These are phyloP conservation scores for Naumovozyma castellii DNA, from an alignment of 805 yeast genomes.

Conservation along the genomic window DNA sequence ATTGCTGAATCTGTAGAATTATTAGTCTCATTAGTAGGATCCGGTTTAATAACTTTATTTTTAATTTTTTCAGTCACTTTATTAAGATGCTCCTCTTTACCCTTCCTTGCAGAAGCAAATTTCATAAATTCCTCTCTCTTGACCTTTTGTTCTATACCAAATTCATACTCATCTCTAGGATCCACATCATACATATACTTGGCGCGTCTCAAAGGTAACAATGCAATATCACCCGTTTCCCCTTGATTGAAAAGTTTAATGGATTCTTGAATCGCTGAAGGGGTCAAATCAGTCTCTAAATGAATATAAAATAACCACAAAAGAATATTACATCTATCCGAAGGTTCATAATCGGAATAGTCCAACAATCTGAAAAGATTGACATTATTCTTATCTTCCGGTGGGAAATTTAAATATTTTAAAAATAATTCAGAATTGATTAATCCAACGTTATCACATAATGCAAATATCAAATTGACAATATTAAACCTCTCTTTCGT, in stretches of 20 bases:
- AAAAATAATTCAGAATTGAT: conserved; percentile 32
- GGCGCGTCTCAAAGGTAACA: conserved; percentile 9
- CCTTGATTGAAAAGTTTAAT: conserved; percentile 13
- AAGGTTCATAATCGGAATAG: conserved; percentile 49
- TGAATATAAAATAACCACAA: conserved; percentile 79
- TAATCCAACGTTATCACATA: conserved; percentile 55
- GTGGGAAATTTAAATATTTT: conserved; percentile 12
- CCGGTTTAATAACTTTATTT: neutral
- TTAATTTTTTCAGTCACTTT: conserved; percentile 4
- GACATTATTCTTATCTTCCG: conserved; percentile 24
- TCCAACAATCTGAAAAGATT: conserved; percentile 70
- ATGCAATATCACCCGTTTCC: conserved; percentile 2
- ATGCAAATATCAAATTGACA: conserved; percentile 62
- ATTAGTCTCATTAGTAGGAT: too few species aligned
- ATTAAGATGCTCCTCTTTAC: neutral
- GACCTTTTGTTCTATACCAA: conserved; percentile 19
- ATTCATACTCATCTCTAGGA: conserved; percentile 21
- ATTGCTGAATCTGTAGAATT: too few species aligned
- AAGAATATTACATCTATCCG: conserved; percentile 59
- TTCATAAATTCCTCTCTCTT: conserved; percentile 21
- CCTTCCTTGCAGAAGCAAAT: neutral
- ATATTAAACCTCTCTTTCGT: conserved; percentile 44
- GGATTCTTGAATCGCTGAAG: conserved; percentile 35
- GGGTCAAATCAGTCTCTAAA: conserved; percentile 58
- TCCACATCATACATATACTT: conserved; percentile 20